Percentiles rank a stretch among this genome's conserved stretches.
phyloP scores from a whole-genome alignment of 2,329 filamentous ascomycete species.

The Fusarium verrucosum region DNA sequence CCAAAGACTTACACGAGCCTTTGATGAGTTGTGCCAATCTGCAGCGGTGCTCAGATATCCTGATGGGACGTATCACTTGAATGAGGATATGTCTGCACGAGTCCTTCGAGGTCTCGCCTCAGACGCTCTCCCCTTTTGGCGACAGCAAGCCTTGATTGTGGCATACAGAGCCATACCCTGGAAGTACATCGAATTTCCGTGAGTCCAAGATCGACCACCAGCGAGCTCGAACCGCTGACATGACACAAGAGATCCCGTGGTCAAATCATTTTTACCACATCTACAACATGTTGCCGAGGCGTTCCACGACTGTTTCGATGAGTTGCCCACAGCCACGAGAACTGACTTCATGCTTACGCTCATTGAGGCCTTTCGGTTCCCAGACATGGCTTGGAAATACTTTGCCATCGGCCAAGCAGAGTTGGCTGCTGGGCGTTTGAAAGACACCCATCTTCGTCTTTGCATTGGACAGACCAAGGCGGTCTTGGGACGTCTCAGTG shows the following conservation, averaged over 20 bases:
- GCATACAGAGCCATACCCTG: slow-evolving; percentile 35
- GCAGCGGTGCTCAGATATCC: slow-evolving; percentile 18
- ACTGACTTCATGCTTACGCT: slow-evolving; percentile 37
- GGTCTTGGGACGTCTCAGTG: slow-evolving; percentile 32
- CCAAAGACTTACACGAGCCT: slow-evolving; percentile 10
- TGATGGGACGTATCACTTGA: slow-evolving; percentile 30
- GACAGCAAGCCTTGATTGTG: slow-evolving; percentile 33
- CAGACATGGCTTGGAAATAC: slow-evolving; percentile 39
- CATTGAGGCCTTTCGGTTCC: slow-evolving; percentile 37
- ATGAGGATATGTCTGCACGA: slow-evolving; percentile 28
- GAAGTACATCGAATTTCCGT: slow-evolving; percentile 40
- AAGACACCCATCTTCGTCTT: slow-evolving; percentile 32
- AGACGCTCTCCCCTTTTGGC: slow-evolving; percentile 29
- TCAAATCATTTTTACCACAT: slow-evolving; percentile 33
- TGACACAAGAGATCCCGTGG: slow-evolving; percentile 20
- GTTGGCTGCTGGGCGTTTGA: slow-evolving; percentile 22
- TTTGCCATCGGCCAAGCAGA: slow-evolving; percentile 34
- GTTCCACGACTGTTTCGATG: slow-evolving; percentile 29
- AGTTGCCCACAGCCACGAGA: slow-evolving; percentile 20
- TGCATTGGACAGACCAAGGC: slow-evolving; percentile 33
- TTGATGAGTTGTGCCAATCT: slow-evolving; percentile 21
- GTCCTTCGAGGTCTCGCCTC: slow-evolving; percentile 22
- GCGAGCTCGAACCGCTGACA: slow-evolving; percentile 15
- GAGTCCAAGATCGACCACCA: slow-evolving; percentile 8
- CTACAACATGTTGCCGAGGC: slow-evolving; percentile 24